Base-by-base conservation (phyloP, 192 early-diverging fungal species). In the Paraglomus brasilianum region DNA sequence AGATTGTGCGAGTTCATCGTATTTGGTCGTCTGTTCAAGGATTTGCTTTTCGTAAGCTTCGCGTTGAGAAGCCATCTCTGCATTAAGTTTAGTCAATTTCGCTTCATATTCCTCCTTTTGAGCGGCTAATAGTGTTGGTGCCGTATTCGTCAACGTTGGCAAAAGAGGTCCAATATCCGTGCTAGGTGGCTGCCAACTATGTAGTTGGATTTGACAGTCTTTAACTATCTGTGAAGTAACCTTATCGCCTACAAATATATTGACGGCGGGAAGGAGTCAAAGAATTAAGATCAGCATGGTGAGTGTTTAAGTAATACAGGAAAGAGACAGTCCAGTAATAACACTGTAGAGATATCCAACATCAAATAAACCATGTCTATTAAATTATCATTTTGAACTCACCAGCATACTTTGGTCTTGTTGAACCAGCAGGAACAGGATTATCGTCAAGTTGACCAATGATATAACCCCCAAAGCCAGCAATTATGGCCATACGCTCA, bases 401-500 rank as follows among this genome's bases (percentile, higher is more conserved):
- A 69, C 43, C 21, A 21, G 56, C 42, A 11, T 46, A 69, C 58
- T 51, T 42, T 43, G 24, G 7, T 39, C 48, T 66, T 39, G 22
- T 5, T 50, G 48, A 46, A 5, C 64, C 64, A 50, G 44, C 8
- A 1, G 8, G n/a, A 38, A 14, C 47, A 15, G 45, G 45, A 15
- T 22, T 57, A 8, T 9, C 0, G 30, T 69, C 44, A 58, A 69
- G 38, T 46, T 58, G 55, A 24, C 38, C 42, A 7, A 69, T 11
- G 48, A 69, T 8, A 19, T 69, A 21, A 52, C 72, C 68, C 38
- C 78, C 78, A 59, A 76, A 76, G 5, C 75, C 78, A 13, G 72
- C 62, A 62, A 80, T 76, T 8, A 80, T 65, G 4, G 78, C 75
- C 69, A 76, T 71, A 50, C 76, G 76, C 67, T 80, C 75, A 1